A percentile compares a stretch with the other conserved stretches of the same genome.
phyloP scores from a whole-genome alignment of 495 filamentous ascomycete genomes.

The Penicillium atrosanguineum region DNA sequence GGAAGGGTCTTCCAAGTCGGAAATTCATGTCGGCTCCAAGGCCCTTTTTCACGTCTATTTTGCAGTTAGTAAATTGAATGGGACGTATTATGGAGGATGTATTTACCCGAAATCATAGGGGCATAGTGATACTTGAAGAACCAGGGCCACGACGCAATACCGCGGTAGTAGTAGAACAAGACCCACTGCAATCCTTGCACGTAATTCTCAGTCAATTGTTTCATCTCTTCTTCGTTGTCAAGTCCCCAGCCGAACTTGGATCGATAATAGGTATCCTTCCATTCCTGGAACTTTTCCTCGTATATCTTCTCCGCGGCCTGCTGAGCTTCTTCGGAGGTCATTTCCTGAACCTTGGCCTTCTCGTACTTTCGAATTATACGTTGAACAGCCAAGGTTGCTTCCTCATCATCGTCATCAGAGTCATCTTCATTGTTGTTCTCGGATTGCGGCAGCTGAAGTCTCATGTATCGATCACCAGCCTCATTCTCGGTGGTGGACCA shows the following conservation, averaged over 20 bases:
- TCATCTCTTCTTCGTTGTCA: conserved; percentile 77
- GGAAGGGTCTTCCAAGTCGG: conserved; percentile 88
- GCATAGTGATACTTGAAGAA: conserved; percentile 96
- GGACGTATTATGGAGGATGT: neutral
- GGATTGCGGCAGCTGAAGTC: conserved; percentile 61
- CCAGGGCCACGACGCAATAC: conserved; percentile 98
- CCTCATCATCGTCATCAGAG: conserved; percentile 76
- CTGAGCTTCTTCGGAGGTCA: conserved; percentile 74
- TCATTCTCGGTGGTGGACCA: conserved; percentile 81
- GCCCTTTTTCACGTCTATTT: conserved; percentile 76
- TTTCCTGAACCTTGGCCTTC: conserved; percentile 79
- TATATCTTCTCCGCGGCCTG: conserved; percentile 77
- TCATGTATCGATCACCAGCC: conserved; percentile 74
- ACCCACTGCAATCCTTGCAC: conserved; percentile 99
- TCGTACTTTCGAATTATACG: conserved; percentile 88
- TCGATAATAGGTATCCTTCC: conserved; percentile 91
- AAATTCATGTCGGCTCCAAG: conserved; percentile 87
- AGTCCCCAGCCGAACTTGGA: conserved; percentile 90
- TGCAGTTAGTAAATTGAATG: conserved; percentile 9
- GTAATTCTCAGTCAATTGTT: conserved; percentile 88
- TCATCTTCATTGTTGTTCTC: conserved; percentile 53
- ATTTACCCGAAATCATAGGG: conserved; percentile 85
- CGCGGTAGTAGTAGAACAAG: conserved; percentile 94
- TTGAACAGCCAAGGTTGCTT: conserved; percentile 75
- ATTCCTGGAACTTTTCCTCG: conserved; percentile 78